A percentile compares a stretch with the other conserved stretches of the same genome.
Evolutionary conservation across 1,139 yeast genomes (phyloP).

Genomic region (Debaryomyces robertsiae): DNA sequence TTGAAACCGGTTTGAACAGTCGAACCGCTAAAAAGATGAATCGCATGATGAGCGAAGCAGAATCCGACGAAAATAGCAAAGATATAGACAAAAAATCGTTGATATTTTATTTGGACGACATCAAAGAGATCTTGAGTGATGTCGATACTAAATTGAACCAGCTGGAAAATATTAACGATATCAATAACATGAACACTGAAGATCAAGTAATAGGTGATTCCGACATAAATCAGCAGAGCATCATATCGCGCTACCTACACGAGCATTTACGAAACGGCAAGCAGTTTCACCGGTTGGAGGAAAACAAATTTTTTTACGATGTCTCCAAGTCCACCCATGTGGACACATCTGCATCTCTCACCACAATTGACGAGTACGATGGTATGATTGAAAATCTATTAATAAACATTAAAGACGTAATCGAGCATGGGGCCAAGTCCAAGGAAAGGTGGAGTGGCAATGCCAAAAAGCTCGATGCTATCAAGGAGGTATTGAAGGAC

Average conservation of each 20-base stretch:
- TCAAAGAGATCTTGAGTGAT: constrained; percentile 25
- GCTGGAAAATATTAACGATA: constrained; percentile 8
- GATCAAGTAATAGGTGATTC: not conserved
- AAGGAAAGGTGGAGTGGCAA: constrained; percentile 39
- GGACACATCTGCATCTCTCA: constrained; percentile 18
- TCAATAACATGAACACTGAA: constrained; percentile 15
- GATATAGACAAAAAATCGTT: constrained; percentile 23
- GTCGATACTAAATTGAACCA: constrained; percentile 17
- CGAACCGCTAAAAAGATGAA: constrained; percentile 17
- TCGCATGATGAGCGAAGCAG: constrained; percentile 14
- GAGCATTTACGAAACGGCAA: constrained; percentile 28
- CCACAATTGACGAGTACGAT: constrained; percentile 37
- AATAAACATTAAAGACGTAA: constrained; percentile 29
- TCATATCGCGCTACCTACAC: constrained; percentile 23
- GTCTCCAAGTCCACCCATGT: constrained; percentile 20
- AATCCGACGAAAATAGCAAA: constrained; percentile 13
- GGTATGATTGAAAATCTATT: constrained; percentile 29
- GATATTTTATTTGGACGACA: constrained; percentile 24
- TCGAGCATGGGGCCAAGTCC: constrained; percentile 34
- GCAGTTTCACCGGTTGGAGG: constrained; percentile 26
- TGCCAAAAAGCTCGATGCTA: constrained; percentile 35
- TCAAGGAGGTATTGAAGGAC: constrained; percentile 23
- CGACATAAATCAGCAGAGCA: constrained; percentile 11
- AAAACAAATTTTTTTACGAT: constrained; percentile 26
- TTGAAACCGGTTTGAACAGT: constrained; percentile 23